A percentile compares a stretch with the other conserved stretches of the same genome.
These are phyloP conservation scores for Fusarium proliferatum DNA, from an alignment of 2,329 filamentous ascomycete species.

Conservation along the genomic window DNA sequence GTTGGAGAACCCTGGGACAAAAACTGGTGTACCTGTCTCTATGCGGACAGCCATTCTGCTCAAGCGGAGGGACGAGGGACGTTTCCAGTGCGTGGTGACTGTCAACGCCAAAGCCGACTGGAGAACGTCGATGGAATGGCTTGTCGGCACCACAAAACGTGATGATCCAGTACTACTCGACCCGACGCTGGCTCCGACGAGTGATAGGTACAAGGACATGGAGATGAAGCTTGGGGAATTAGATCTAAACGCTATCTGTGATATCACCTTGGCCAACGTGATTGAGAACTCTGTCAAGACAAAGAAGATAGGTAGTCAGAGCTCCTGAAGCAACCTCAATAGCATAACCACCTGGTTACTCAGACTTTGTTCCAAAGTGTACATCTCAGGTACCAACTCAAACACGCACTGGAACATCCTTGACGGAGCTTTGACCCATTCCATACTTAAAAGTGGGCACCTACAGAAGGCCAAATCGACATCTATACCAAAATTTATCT, in stretches of 20 bases:
- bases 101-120: slow-evolving; percentile 4
- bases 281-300: not conserved
- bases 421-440: not conserved
- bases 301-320: not conserved
- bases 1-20: slow-evolving; percentile 12
- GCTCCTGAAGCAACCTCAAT: not conserved
- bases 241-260: not conserved
- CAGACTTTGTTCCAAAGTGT: not conserved
- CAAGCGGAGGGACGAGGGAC: not conserved
- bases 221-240: slow-evolving; percentile 1
- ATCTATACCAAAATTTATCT: too few relatives aligned
- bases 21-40: slow-evolving; percentile 4
- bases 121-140: not conserved
- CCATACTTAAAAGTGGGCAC: not conserved
- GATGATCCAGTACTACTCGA: slow-evolving; percentile 3
- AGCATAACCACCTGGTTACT: not conserved
- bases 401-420: not conserved
- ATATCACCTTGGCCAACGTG: not conserved
- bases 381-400: not conserved
- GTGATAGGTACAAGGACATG: not conserved
- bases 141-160: not conserved
- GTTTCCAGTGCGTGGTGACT: not conserved
- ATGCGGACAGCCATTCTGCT: slow-evolving; percentile 1
- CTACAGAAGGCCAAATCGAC: too few relatives aligned
- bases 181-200: not conserved